Evolutionary conservation across 768 basidiomycete species (phyloP).

Genomic region (Coprinellus aureogranulatus): DNA sequence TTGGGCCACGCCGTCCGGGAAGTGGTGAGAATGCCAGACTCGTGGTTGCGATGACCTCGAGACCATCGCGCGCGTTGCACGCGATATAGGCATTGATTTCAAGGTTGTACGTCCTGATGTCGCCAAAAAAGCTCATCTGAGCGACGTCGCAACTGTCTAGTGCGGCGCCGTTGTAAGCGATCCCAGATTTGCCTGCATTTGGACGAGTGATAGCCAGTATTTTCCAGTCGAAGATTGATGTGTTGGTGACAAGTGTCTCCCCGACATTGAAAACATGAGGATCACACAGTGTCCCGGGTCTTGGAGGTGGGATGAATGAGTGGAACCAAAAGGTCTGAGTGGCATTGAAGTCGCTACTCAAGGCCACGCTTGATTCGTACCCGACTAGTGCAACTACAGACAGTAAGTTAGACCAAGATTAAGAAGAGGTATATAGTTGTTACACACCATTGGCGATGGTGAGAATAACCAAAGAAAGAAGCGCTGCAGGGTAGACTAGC

Average conservation of each 20-base stretch:
- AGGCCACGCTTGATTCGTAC: slow-evolving; percentile 23
- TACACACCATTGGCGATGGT: not conserved
- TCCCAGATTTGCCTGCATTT: slow-evolving; percentile 22
- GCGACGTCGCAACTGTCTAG: slow-evolving; percentile 26
- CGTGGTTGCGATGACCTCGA: not conserved
- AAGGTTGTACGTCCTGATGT: slow-evolving; percentile 15
- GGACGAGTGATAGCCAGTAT: slow-evolving; percentile 18
- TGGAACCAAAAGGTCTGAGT: slow-evolving; percentile 23
- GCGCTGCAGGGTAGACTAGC: not conserved
- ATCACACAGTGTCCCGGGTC: slow-evolving; percentile 26
- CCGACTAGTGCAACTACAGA: slow-evolving; percentile 23
- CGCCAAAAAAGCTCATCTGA: slow-evolving; percentile 19
- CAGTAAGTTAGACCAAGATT: not conserved
- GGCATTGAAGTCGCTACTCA: slow-evolving; percentile 23
- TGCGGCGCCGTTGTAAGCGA: slow-evolving; percentile 20
- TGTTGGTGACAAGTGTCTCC: slow-evolving; percentile 24
- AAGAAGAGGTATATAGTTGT: no score
- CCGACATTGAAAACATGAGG: slow-evolving; percentile 23
- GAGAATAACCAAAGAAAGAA: not conserved
- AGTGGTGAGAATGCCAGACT: not conserved
- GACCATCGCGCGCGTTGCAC: not conserved
- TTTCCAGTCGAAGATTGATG: slow-evolving; percentile 23
- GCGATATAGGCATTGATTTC: slow-evolving; percentile 15
- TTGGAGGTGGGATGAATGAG: slow-evolving; percentile 12
- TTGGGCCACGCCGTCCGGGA: not conserved